phyloP scores from a whole-genome alignment of 306 rosid species.

The Inga laurina region DNA sequence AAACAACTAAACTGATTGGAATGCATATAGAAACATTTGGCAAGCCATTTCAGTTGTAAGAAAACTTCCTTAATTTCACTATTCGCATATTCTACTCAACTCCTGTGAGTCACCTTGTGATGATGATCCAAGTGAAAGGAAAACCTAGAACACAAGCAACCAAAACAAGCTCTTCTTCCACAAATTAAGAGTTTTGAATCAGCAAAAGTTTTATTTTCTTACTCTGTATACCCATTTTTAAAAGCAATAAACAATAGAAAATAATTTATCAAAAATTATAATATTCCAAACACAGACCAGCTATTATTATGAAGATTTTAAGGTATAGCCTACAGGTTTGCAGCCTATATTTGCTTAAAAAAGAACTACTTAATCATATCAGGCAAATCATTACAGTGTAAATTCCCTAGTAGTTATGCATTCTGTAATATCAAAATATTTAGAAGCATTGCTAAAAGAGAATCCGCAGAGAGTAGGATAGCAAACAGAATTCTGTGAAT shows the following conservation, averaged over 20 bases:
- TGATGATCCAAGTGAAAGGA: conserved; percentile 10
- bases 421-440: conserved; percentile 21
- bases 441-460: background rate
- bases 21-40: conserved; percentile 10
- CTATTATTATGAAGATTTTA: conserved; percentile 7
- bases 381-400: conserved; percentile 12
- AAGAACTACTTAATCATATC: conserved; percentile 1
- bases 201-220: background rate
- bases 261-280: background rate
- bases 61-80: conserved; percentile 12
- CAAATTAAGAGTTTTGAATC: background rate
- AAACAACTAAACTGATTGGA: conserved; percentile 26
- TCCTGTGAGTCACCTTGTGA: background rate
- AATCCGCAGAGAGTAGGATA: background rate
- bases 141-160: conserved; percentile 10
- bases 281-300: conserved; percentile 8
- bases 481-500: background rate
- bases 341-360: conserved; percentile 3
- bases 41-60: conserved; percentile 1
- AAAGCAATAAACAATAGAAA: background rate
- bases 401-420: background rate
- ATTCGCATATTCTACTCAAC: conserved; percentile 11
- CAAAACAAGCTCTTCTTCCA: conserved; percentile 3
- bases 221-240: background rate
- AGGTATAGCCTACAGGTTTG: background rate